Conservation (phyloP, 345 rosid genomes). For the Trapa bicornis region DNA sequence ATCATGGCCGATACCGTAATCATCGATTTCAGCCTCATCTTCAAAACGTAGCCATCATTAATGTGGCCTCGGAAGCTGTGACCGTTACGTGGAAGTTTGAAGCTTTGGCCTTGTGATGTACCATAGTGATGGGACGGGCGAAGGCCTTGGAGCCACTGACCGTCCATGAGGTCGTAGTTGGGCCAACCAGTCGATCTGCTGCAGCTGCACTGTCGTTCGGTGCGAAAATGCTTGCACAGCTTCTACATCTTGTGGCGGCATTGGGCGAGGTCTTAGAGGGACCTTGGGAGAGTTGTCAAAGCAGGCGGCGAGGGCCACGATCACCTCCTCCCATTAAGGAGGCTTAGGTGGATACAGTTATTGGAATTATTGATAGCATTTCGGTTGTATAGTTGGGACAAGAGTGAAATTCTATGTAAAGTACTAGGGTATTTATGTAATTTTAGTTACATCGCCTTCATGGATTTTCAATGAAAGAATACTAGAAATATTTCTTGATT, state of each 20-base stretch:
- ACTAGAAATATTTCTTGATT: no score
- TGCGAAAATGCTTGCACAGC: slow-evolving; percentile 54
- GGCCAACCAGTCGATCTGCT: slow-evolving; percentile 38
- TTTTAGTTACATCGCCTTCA: no score
- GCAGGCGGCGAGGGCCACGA: slow-evolving; percentile 45
- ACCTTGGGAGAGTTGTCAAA: slow-evolving; percentile 24
- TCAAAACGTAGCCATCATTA: slow-evolving; percentile 5
- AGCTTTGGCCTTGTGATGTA: slow-evolving; percentile 16
- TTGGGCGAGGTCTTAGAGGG: slow-evolving; percentile 40
- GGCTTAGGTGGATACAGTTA: slow-evolving; percentile 57
- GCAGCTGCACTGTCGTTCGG: slow-evolving; percentile 32
- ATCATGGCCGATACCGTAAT: slow-evolving; percentile 5
- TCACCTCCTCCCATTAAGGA: slow-evolving; percentile 66
- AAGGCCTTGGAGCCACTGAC: slow-evolving; percentile 49
- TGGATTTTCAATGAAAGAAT: no score
- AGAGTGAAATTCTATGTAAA: no score
- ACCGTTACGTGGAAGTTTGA: not conserved
- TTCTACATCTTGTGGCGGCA: slow-evolving; percentile 89
- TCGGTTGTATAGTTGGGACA: no score
- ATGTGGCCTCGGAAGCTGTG: not conserved
- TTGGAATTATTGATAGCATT: slow-evolving; percentile 15
- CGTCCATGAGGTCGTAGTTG: slow-evolving; percentile 55
- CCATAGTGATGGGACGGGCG: slow-evolving; percentile 31
- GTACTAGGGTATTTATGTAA: no score
- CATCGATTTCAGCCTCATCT: slow-evolving; percentile 13